phyloP scores from a whole-genome alignment of 2,329 filamentous ascomycete species.

The Penicillium decumbens region DNA sequence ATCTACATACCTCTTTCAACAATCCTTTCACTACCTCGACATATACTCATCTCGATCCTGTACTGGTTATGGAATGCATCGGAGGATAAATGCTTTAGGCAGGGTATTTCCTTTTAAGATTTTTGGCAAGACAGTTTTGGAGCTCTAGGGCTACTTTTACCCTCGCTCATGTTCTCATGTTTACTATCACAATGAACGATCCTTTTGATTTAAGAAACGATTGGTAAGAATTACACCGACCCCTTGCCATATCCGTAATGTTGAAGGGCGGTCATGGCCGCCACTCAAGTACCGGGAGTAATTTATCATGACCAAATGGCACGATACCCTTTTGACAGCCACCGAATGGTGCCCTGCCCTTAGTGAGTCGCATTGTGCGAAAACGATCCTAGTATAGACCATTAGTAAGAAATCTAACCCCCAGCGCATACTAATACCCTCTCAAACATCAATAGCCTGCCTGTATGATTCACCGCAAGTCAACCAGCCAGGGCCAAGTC shows the following conservation, averaged over 20 bases:
- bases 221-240: conserved; percentile 4
- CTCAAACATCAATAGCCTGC: neutral
- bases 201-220: neutral
- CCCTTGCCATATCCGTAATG: neutral
- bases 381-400: neutral
- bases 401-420: neutral
- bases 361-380: neutral
- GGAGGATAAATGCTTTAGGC: conserved; percentile 3
- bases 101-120: conserved; percentile 17
- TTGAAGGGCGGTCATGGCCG: neutral
- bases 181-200: neutral
- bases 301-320: conserved; percentile 7
- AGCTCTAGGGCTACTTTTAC: conserved; percentile 24
- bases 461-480: neutral
- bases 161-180: conserved; percentile 4
- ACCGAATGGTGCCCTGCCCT: neutral
- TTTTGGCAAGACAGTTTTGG: conserved; percentile 14
- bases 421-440: neutral
- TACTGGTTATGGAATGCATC: conserved; percentile 10
- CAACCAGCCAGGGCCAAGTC: neutral
- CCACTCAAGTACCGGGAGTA: neutral
- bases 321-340: neutral
- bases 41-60: conserved; percentile 1
- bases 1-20: neutral
- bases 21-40: conserved; percentile 1